These are phyloP conservation scores for Lippia alba DNA, from an alignment of 305 asterid species.

Conservation along the genomic window DNA sequence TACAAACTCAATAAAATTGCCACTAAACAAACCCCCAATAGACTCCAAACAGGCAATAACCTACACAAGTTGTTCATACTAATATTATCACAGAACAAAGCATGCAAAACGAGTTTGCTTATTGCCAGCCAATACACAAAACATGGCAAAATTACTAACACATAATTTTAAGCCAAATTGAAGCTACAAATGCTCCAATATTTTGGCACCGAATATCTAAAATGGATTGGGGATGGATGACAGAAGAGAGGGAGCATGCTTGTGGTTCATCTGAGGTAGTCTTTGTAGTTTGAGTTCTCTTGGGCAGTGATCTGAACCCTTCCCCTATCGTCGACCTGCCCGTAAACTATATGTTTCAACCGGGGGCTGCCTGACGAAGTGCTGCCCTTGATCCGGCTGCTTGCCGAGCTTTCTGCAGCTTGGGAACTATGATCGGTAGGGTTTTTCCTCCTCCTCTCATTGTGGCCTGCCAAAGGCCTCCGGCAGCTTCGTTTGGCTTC, in stretches of 20 bases:
- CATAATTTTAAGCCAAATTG: neutral
- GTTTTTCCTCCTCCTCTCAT: slow-evolving; percentile 74
- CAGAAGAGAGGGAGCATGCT: slow-evolving; percentile 84
- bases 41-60: too few relatives aligned
- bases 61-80: neutral
- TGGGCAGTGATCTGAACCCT: slow-evolving; percentile 47
- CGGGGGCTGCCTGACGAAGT: slow-evolving; percentile 9
- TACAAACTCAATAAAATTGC: too few relatives aligned
- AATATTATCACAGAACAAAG: neutral
- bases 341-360: slow-evolving; percentile 46
- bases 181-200: neutral
- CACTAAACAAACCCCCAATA: too few relatives aligned
- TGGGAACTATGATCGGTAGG: slow-evolving; percentile 33
- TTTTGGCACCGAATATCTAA: neutral
- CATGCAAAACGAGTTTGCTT: slow-evolving; percentile 16
- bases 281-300: slow-evolving; percentile 54
- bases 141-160: neutral
- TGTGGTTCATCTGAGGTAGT: slow-evolving; percentile 47
- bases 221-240: slow-evolving; percentile 38
- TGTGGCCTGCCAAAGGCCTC: slow-evolving; percentile 80
- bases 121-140: slow-evolving; percentile 14
- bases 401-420: slow-evolving; percentile 40
- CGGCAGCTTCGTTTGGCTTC: slow-evolving; percentile 80
- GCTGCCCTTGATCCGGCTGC: slow-evolving; percentile 31
- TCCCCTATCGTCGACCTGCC: slow-evolving; percentile 55